phyloP scores from a whole-genome alignment of 257 asterid species.

The Scutellaria galericulata region DNA sequence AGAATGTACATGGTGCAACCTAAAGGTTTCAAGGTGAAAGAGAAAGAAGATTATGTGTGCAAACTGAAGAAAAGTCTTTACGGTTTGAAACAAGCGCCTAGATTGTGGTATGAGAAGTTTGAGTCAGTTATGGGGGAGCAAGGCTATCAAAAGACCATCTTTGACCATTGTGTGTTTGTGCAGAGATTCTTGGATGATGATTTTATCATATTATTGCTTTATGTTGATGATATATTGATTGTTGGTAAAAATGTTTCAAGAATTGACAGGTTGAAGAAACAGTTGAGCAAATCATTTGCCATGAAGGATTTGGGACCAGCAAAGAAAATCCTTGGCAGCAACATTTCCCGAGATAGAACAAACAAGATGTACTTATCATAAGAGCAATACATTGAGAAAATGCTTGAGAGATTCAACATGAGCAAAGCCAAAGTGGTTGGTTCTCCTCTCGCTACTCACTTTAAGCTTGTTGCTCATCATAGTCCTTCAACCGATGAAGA shows the following conservation, averaged over 20 bases:
- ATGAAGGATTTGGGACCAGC: not conserved
- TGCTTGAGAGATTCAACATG: too few species aligned
- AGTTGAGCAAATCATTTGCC: not conserved
- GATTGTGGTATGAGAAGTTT: not conserved
- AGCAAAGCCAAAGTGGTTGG: too few species aligned
- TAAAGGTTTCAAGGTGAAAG: not conserved
- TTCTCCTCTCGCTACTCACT: too few species aligned
- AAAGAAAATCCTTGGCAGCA: not conserved
- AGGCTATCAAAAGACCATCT: not conserved
- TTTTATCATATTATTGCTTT: not conserved
- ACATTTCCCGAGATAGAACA: not conserved
- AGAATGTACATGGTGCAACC: not conserved
- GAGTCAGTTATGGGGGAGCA: not conserved
- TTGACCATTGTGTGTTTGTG: not conserved
- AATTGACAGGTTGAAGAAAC: not conserved
- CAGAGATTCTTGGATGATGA: not conserved
- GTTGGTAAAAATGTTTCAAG: not conserved
- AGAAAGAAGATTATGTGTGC: slow-evolving; percentile 10
- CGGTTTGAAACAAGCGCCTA: not conserved
- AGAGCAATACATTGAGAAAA: too few species aligned
- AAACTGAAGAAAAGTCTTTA: not conserved
- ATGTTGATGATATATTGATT: too few species aligned
- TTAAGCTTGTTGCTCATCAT: too few species aligned
- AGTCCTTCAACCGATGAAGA: not conserved
- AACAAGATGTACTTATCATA: too few species aligned